Evolutionary conservation across 306 rosid genomes (phyloP).

Genomic region (Crotalaria pallida): DNA sequence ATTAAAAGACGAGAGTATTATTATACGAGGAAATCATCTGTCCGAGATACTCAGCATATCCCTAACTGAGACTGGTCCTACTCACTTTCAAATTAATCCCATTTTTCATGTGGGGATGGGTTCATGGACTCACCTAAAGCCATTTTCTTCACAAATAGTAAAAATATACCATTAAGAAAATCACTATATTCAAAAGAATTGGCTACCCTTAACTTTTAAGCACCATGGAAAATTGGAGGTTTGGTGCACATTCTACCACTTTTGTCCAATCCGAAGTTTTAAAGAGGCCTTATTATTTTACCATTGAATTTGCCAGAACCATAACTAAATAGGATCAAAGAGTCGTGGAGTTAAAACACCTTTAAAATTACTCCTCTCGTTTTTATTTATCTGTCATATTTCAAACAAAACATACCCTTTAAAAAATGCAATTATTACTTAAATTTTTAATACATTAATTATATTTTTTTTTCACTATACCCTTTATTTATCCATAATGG

Average conservation of each 20-base stretch:
- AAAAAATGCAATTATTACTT: too few species aligned
- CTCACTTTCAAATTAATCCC: not conserved
- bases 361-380: too few species aligned
- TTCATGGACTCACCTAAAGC: slow-evolving; percentile 1
- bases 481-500: too few species aligned
- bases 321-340: too few species aligned
- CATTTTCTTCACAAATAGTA: not conserved
- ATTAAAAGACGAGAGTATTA: too few species aligned
- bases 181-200: too few species aligned
- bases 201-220: not conserved
- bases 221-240: not conserved
- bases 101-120: not conserved
- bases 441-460: too few species aligned
- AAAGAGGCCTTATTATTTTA: not conserved
- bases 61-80: slow-evolving; percentile 12
- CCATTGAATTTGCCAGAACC: not conserved
- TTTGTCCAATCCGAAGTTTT: not conserved
- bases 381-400: too few species aligned
- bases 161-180: not conserved
- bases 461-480: too few species aligned
- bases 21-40: slow-evolving; percentile 12
- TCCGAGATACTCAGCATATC: slow-evolving; percentile 13
- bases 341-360: too few species aligned
- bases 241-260: not conserved
- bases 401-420: too few species aligned